A percentile compares a stretch with the other conserved stretches of the same genome.
phyloP scores from a whole-genome alignment of 805 yeast species.

The Candida boidinii region DNA sequence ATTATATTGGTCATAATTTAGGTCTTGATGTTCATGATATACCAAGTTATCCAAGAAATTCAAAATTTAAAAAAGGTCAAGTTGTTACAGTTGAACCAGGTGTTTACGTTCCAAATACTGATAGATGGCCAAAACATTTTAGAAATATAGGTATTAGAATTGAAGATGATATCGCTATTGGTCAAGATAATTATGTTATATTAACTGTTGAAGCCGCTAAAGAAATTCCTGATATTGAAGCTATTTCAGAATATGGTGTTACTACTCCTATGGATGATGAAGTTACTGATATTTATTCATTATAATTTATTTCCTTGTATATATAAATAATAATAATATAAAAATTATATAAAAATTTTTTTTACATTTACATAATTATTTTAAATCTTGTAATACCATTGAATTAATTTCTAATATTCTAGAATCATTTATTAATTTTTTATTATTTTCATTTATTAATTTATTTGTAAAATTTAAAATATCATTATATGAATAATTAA shows the following conservation, averaged over 20 bases:
- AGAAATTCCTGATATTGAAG: slow-evolving; percentile 76
- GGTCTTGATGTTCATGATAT: slow-evolving; percentile 89
- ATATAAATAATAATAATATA: neutral
- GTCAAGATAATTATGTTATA: slow-evolving; percentile 41
- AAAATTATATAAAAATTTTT: slow-evolving; percentile 17
- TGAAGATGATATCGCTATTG: slow-evolving; percentile 88
- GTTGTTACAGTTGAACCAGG: slow-evolving; percentile 97
- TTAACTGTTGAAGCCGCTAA: slow-evolving; percentile 81
- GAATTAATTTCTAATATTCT: slow-evolving; percentile 2
- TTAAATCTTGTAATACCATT: neutral
- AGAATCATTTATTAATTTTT: slow-evolving; percentile 5
- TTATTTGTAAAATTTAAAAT: slow-evolving; percentile 5
- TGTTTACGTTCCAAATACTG: slow-evolving; percentile 71
- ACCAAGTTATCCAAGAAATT: slow-evolving; percentile 53
- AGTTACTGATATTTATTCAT: slow-evolving; percentile 21
- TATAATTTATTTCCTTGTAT: slow-evolving; percentile 6
- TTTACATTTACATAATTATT: too few species aligned
- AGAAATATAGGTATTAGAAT: slow-evolving; percentile 89
- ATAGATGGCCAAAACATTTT: slow-evolving; percentile 68
- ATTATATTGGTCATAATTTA: slow-evolving; percentile 89
- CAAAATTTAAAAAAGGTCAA: slow-evolving; percentile 53
- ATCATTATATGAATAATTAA: neutral
- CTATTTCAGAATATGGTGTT: slow-evolving; percentile 51
- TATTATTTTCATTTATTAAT: slow-evolving; percentile 4
- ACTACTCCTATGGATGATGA: slow-evolving; percentile 28